Evolutionary conservation across 441 rosid genomes (phyloP).

Genomic region (Lepidium campestre): DNA sequence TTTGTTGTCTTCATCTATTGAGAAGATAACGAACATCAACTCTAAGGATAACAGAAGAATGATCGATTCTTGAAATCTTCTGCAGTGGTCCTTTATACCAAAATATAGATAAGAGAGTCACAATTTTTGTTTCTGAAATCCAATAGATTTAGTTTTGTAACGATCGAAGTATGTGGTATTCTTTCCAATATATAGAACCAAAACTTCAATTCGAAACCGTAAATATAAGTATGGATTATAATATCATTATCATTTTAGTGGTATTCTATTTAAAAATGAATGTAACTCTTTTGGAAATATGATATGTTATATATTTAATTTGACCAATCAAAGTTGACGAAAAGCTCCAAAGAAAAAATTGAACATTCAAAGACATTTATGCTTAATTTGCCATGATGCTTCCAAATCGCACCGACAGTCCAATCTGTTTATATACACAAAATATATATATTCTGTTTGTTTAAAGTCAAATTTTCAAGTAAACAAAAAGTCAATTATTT

Average conservation of each 20-base stretch:
- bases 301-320: not conserved
- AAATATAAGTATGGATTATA: not conserved
- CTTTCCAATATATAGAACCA: no score
- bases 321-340: not conserved
- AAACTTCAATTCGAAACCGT: no score
- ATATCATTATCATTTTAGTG: not conserved
- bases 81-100: slow-evolving; percentile 5
- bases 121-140: not conserved
- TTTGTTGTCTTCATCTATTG: slow-evolving; percentile 12
- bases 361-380: not conserved
- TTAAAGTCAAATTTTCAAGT: slow-evolving; percentile 4
- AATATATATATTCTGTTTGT: not conserved
- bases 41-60: slow-evolving; percentile 1
- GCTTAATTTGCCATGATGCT: slow-evolving; percentile 8
- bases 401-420: slow-evolving; percentile 21
- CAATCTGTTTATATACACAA: no score
- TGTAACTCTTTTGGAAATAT: not conserved
- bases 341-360: not conserved
- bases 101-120: not conserved
- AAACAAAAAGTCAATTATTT: slow-evolving; percentile 5
- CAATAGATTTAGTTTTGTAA: no score
- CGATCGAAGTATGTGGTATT: no score
- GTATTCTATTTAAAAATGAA: not conserved
- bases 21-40: slow-evolving; percentile 13
- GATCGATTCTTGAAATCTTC: slow-evolving; percentile 4